phyloP scores from a whole-genome alignment of 2,329 filamentous ascomycete genomes.

The Penicillium sp. region DNA sequence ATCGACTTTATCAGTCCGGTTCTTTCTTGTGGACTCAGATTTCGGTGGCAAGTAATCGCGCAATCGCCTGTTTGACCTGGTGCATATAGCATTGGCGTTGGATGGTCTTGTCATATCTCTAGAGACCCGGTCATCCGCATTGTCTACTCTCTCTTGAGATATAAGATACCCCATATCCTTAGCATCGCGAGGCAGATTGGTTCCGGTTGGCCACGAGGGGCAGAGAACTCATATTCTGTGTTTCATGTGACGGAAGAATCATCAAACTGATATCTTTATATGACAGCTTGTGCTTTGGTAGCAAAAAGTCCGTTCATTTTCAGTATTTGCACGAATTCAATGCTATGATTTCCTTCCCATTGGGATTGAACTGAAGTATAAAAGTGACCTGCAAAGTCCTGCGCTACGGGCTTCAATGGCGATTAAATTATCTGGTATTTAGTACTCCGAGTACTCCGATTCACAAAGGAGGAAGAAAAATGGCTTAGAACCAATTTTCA shows the following conservation, averaged over 20 bases:
- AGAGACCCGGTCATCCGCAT: conserved; percentile 29
- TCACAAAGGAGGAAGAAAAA: too few species aligned
- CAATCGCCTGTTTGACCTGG: conserved; percentile 16
- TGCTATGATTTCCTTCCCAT: conserved; percentile 10
- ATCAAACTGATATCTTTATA: conserved; percentile 35
- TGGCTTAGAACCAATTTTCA: too few species aligned
- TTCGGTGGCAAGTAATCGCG: conserved; percentile 31
- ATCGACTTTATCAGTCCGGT: conserved; percentile 9
- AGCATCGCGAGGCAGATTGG: conserved; percentile 14
- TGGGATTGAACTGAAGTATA: too few species aligned
- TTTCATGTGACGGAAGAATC: conserved; percentile 30
- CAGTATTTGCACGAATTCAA: conserved; percentile 15
- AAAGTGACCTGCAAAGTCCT: too few species aligned
- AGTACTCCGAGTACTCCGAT: too few species aligned
- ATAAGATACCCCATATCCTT: neutral
- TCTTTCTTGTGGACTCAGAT: conserved; percentile 26
- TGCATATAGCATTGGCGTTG: conserved; percentile 14
- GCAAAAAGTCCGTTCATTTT: conserved; percentile 33
- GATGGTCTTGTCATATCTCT: conserved; percentile 26
- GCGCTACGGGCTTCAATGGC: too few species aligned
- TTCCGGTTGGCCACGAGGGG: conserved; percentile 23
- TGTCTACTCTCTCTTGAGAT: conserved; percentile 5
- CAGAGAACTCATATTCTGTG: conserved; percentile 32
- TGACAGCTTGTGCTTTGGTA: conserved; percentile 36
- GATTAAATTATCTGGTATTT: too few species aligned